These are phyloP conservation scores for Camelina laxa DNA, from an alignment of 345 rosid genomes.

Conservation along the genomic window DNA sequence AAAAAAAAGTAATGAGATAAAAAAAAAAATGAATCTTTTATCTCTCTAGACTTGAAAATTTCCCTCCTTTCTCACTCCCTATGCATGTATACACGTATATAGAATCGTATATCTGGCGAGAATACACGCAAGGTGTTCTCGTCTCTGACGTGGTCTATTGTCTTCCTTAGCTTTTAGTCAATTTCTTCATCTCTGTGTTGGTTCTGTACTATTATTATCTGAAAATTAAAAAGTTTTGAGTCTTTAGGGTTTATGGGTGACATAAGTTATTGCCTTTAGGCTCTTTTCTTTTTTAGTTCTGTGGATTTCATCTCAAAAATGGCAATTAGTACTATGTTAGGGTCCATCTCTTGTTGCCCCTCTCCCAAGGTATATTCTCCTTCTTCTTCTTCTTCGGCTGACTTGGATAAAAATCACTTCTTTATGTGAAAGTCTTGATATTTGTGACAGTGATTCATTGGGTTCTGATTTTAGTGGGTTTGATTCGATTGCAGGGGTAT, in stretches of 20 bases:
- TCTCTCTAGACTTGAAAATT: constrained; percentile 28
- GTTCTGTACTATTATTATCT: constrained; percentile 26
- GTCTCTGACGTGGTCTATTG: constrained; percentile 47
- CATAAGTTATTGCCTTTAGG: constrained; percentile 45
- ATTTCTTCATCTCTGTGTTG: background rate
- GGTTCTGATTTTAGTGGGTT: constrained; percentile 24
- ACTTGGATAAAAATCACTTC: background rate
- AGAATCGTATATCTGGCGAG: constrained; percentile 25
- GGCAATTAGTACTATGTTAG: constrained; percentile 57
- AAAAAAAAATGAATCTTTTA: constrained; percentile 24
- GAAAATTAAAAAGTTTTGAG: constrained; percentile 9
- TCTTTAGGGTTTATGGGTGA: constrained; percentile 37
- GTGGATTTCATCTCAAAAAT: constrained; percentile 35
- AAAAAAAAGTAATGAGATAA: background rate
- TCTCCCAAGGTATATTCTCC: constrained; percentile 53
- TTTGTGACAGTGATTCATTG: constrained; percentile 24
- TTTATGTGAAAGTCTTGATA: constrained; percentile 4
- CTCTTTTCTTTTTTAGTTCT: constrained; percentile 1
- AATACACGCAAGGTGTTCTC: constrained; percentile 20
- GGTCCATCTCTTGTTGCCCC: constrained; percentile 54
- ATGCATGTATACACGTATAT: background rate
- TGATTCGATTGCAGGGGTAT: constrained; percentile 56
- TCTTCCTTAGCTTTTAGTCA: constrained; percentile 44
- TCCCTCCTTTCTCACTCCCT: constrained; percentile 29
- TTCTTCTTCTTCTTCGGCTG: constrained; percentile 10